Conservation (phyloP, 179 eudicot genomes). For the Vitellaria paradoxa region DNA sequence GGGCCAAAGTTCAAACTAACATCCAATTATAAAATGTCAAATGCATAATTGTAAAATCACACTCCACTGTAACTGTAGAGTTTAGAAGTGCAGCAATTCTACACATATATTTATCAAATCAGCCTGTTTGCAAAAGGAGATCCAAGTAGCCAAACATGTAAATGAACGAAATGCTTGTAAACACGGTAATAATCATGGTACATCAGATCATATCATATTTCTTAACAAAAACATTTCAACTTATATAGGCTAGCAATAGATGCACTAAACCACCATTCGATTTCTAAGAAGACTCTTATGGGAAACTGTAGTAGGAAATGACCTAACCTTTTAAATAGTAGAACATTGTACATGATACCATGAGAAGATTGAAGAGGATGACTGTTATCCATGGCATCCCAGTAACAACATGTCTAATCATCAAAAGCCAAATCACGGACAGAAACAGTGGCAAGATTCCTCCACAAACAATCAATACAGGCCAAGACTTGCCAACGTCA, state of each 20-base stretch:
- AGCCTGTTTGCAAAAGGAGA: not conserved
- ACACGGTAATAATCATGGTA: not conserved
- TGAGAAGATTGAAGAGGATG: slow-evolving; percentile 69
- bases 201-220: not conserved
- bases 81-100: not conserved
- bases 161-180: not conserved
- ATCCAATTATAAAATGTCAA: not conserved
- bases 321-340: slow-evolving; percentile 79
- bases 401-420: slow-evolving; percentile 91
- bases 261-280: slow-evolving; percentile 4
- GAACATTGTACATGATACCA: slow-evolving; percentile 83
- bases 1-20: not conserved
- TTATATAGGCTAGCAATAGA: not conserved
- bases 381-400: slow-evolving; percentile 99
- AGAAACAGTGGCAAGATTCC: slow-evolving; percentile 86
- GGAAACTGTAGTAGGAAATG: slow-evolving; percentile 4
- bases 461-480: slow-evolving; percentile 91
- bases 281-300: not conserved
- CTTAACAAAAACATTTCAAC: not conserved
- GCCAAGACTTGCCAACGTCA: slow-evolving; percentile 96
- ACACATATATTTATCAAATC: not conserved
- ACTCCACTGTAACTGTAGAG: not conserved
- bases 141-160: not conserved
- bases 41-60: not conserved
- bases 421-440: slow-evolving; percentile 83